These are phyloP conservation scores for Solidago caesia DNA, from an alignment of 129 eudicot genomes.

Conservation along the genomic window DNA sequence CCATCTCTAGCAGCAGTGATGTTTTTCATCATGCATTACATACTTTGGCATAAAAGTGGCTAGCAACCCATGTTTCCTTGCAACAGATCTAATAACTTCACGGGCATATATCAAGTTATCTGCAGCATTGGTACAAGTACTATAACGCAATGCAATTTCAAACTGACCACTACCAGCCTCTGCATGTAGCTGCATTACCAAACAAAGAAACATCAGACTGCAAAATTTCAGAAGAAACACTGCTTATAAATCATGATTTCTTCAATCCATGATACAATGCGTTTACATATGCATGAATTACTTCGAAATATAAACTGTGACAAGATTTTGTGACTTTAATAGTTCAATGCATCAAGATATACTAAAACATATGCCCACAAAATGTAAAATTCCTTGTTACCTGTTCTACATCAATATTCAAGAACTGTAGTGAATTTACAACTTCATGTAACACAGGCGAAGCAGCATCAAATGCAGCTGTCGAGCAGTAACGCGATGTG, in stretches of 20 bases:
- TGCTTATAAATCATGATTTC: not conserved
- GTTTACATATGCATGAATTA: not conserved
- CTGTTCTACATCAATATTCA: conserved; percentile 87
- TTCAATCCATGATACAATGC: not conserved
- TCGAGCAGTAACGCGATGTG: conserved; percentile 64
- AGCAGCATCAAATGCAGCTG: conserved; percentile 84
- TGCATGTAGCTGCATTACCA: conserved; percentile 68
- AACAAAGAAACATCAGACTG: conserved; percentile 1
- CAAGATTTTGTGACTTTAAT: conserved; percentile 1
- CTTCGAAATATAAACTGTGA: not conserved
- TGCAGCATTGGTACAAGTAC: conserved; percentile 68
- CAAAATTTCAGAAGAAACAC: not conserved
- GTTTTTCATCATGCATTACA: conserved; percentile 29
- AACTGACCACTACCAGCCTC: conserved; percentile 94
- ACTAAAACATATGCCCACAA: not conserved
- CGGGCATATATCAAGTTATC: conserved; percentile 81
- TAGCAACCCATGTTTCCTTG: conserved; percentile 86
- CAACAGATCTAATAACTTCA: conserved; percentile 78
- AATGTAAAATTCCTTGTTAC: conserved; percentile 33
- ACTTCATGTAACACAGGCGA: conserved; percentile 73
- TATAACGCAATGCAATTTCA: conserved; percentile 75
- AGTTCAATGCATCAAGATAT: conserved; percentile 1
- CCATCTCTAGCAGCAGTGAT: not conserved
- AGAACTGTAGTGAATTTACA: conserved; percentile 54
- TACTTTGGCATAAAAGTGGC: conserved; percentile 97